Conservation (phyloP, 1,139 yeast genomes). For the Taphrina pruni region DNA sequence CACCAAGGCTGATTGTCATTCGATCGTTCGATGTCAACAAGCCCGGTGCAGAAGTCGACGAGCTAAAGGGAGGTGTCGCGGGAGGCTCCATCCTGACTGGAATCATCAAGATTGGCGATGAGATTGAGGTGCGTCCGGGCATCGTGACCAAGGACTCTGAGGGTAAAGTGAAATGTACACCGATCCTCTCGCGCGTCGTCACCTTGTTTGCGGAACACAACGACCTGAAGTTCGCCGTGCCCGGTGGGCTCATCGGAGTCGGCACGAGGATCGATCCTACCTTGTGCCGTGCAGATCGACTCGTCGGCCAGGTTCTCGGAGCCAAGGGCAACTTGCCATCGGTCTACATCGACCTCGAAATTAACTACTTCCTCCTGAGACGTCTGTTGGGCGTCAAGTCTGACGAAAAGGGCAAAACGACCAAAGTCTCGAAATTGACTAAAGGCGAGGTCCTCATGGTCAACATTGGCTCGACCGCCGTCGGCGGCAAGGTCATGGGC, state of each 20-base stretch:
- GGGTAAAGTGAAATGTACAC: conserved; percentile 88
- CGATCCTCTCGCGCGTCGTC: conserved; percentile 91
- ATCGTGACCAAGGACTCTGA: conserved; percentile 91
- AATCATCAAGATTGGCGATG: conserved; percentile 96
- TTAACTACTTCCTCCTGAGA: conserved; percentile 94
- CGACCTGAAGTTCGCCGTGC: conserved; percentile 97
- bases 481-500: conserved; percentile 98
- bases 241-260: conserved; percentile 99
- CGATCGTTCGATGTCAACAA: conserved; percentile 98
- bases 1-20: conserved; percentile 94
- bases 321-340: conserved; percentile 95
- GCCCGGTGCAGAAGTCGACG: conserved; percentile 98
- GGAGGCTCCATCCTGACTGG: conserved; percentile 98
- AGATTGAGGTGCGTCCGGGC: conserved; percentile 98
- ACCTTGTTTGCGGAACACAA: conserved; percentile 97
- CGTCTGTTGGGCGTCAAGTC: conserved; percentile 98
- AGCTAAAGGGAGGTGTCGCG: conserved; percentile 99
- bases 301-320: conserved; percentile 99
- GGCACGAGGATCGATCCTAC: conserved; percentile 99
- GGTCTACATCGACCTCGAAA: conserved; percentile 94
- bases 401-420: conserved; percentile 94
- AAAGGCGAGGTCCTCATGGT: conserved; percentile 98
- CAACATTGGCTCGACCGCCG: conserved; percentile 97
- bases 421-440: conserved; percentile 92
- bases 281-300: conserved; percentile 97